A percentile compares a stretch with the other conserved stretches of the same genome.
Evolutionary conservation across 495 filamentous ascomycete genomes (phyloP).

Genomic region (Clohesyomyces aquaticus): DNA sequence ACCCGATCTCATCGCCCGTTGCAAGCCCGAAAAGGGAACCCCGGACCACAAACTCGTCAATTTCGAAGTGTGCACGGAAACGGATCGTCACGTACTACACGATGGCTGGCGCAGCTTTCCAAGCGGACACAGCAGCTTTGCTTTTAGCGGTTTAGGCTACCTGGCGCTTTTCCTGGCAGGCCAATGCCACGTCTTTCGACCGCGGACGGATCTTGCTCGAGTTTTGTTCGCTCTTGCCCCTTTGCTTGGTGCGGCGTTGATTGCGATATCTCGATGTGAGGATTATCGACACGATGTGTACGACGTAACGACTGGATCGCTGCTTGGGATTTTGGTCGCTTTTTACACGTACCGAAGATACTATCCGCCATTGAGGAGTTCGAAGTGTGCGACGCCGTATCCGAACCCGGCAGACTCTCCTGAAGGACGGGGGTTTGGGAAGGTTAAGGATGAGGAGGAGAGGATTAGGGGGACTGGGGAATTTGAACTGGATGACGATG

Average conservation of each 20-base stretch:
- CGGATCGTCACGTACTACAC: conserved; percentile 74
- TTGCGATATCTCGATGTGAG: conserved; percentile 87
- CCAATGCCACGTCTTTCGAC: conserved; percentile 79
- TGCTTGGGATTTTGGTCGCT: conserved; percentile 73
- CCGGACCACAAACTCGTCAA: conserved; percentile 68
- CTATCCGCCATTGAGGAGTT: conserved; percentile 58
- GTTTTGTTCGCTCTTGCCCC: conserved; percentile 65
- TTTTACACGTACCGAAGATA: conserved; percentile 83
- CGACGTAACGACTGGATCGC: conserved; percentile 78
- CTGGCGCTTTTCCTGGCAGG: conserved; percentile 76
- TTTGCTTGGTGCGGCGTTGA: conserved; percentile 77
- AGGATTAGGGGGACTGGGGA: conserved; percentile 30
- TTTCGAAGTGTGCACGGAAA: conserved; percentile 79
- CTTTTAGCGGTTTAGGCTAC: conserved; percentile 85
- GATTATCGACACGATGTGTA: conserved; percentile 96
- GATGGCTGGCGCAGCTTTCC: conserved; percentile 96
- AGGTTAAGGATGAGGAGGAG: conserved; percentile 39
- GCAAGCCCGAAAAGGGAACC: conserved; percentile 67
- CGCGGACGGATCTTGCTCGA: conserved; percentile 67
- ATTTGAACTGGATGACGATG: conserved; percentile 33
- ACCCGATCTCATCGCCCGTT: conserved; percentile 88
- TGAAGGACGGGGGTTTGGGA: conserved; percentile 20
- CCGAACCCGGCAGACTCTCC: conserved; percentile 42
- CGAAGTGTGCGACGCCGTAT: conserved; percentile 59
- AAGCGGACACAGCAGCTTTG: conserved; percentile 83